phyloP scores from a whole-genome alignment of 1,284 basidiomycete species.

The Ganoderma multipileum region DNA sequence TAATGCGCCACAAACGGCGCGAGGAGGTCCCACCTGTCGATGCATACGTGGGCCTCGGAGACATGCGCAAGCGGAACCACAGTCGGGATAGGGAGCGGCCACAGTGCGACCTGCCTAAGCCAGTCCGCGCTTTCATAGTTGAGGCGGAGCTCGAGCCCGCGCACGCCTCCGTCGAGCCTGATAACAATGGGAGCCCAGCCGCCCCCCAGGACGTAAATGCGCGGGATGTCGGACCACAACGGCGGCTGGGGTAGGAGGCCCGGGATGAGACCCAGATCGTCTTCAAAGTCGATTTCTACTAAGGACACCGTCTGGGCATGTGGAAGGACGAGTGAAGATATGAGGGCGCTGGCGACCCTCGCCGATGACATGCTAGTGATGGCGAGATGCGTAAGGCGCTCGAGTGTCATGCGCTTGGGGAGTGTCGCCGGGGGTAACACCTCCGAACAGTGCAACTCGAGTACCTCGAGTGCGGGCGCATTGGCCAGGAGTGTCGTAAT shows the following conservation, averaged over 20 bases:
- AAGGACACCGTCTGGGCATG: not conserved
- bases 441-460: no score
- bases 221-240: not conserved
- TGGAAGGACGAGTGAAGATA: not conserved
- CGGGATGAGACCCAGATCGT: not conserved
- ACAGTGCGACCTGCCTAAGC: not conserved
- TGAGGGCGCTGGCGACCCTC: not conserved
- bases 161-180: not conserved
- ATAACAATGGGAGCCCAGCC: not conserved
- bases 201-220: not conserved
- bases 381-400: not conserved
- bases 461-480: no score
- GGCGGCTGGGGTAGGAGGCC: not conserved
- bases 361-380: not conserved
- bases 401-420: not conserved
- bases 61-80: not conserved
- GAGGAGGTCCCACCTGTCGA: not conserved
- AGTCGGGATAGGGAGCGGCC: not conserved
- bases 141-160: not conserved
- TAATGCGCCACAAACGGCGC: no score
- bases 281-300: not conserved
- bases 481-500: no score
- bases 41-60: not conserved
- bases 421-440: not conserved
- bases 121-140: not conserved